Evolutionary conservation across 495 filamentous ascomycete species (phyloP).

Genomic region (Aspergillus sparsus): DNA sequence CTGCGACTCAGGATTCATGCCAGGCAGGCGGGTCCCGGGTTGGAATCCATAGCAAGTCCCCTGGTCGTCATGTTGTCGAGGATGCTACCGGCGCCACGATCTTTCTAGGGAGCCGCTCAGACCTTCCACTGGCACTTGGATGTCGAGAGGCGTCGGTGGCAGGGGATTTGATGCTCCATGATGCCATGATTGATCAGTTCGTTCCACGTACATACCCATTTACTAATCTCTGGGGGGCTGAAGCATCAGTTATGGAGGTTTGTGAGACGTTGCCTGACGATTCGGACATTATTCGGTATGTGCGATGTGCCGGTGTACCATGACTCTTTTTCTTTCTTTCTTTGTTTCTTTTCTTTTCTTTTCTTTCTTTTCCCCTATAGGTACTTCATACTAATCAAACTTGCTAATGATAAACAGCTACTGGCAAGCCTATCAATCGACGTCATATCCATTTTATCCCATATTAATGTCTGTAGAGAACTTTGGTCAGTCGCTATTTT

Average conservation of each 20-base stretch:
- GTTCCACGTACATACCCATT: slow-evolving; percentile 31
- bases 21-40: neutral
- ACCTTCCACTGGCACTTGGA: slow-evolving; percentile 24
- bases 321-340: no score
- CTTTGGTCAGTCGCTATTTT: slow-evolving; percentile 24
- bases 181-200: slow-evolving; percentile 26
- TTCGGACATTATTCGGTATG: slow-evolving; percentile 29
- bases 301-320: neutral
- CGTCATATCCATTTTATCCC: slow-evolving; percentile 29
- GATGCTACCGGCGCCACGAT: slow-evolving; percentile 32
- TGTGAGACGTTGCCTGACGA: slow-evolving; percentile 31
- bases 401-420: slow-evolving; percentile 20
- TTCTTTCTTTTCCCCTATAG: neutral
- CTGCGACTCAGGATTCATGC: neutral
- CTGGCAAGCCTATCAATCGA: slow-evolving; percentile 29
- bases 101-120: slow-evolving; percentile 29
- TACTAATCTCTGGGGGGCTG: slow-evolving; percentile 29
- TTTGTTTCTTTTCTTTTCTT: neutral
- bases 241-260: slow-evolving; percentile 21
- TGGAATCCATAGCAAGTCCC: slow-evolving; percentile 16
- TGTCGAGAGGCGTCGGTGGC: slow-evolving; percentile 18
- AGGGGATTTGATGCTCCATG: slow-evolving; percentile 16
- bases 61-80: slow-evolving; percentile 27
- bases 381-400: no score
- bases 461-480: slow-evolving; percentile 22